A percentile compares a stretch with the other conserved stretches of the same genome.
Evolutionary conservation across 1,139 yeast genomes (phyloP).

Genomic region (Sugiyamaella xylanicola): DNA sequence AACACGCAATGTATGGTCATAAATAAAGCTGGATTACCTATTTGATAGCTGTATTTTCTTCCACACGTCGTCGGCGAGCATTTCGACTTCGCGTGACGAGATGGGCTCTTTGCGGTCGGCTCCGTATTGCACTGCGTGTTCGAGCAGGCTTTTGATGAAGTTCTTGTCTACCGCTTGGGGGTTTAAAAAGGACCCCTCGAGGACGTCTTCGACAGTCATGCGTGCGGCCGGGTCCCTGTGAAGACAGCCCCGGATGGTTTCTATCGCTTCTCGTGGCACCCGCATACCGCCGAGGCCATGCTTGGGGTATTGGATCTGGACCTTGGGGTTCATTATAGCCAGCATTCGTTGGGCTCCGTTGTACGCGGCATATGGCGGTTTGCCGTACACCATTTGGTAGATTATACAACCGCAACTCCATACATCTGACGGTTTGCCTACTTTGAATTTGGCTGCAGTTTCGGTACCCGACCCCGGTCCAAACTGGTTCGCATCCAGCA

Average conservation of each 20-base stretch:
- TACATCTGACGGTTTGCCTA: conserved; percentile 93
- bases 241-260: conserved; percentile 72
- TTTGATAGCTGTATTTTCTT: conserved; percentile 32
- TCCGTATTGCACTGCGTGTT: conserved; percentile 75
- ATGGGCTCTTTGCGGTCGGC: conserved; percentile 47
- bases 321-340: conserved; percentile 86
- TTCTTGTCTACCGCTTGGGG: conserved; percentile 73
- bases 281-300: conserved; percentile 61
- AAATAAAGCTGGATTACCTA: conserved; percentile 2
- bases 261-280: conserved; percentile 72
- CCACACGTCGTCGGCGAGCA: conserved; percentile 58
- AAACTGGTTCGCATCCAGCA: conserved; percentile 58
- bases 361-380: conserved; percentile 84
- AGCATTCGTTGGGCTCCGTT: conserved; percentile 77
- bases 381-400: conserved; percentile 93
- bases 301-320: conserved; percentile 70
- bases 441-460: conserved; percentile 53
- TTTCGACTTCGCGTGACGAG: conserved; percentile 47
- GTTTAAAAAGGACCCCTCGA: conserved; percentile 62
- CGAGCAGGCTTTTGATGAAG: conserved; percentile 70
- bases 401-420: conserved; percentile 98
- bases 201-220: conserved; percentile 63
- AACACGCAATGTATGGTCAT: background rate
- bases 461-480: conserved; percentile 32
- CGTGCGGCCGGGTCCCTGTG: conserved; percentile 71